Evolutionary conservation across 192 early-diverging fungal species (phyloP).

Genomic region (Dissophora ornata): DNA sequence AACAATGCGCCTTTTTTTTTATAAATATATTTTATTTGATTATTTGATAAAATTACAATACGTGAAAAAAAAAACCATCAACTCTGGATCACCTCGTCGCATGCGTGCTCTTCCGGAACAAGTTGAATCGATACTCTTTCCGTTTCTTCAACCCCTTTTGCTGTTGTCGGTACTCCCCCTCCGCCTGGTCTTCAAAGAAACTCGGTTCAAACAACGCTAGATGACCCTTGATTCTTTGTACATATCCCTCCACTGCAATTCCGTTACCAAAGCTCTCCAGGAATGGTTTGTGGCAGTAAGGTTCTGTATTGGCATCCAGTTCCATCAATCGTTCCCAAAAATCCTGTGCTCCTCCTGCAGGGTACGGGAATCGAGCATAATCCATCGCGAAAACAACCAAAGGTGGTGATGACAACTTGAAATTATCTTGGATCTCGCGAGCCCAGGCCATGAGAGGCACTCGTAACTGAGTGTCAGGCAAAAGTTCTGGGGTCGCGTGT

Average conservation of each 20-base stretch:
- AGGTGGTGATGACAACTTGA: slow-evolving; percentile 23
- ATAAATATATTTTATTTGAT: too few relatives aligned
- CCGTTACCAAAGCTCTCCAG: slow-evolving; percentile 52
- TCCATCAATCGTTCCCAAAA: slow-evolving; percentile 53
- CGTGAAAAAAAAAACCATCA: too few relatives aligned
- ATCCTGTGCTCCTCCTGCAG: slow-evolving; percentile 44
- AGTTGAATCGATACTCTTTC: slow-evolving; percentile 23
- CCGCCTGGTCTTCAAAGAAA: slow-evolving; percentile 45
- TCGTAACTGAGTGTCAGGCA: slow-evolving; percentile 20
- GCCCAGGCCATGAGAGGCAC: slow-evolving; percentile 46
- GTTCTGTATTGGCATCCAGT: slow-evolving; percentile 51
- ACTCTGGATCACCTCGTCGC: slow-evolving; percentile 6
- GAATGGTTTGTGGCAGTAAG: slow-evolving; percentile 48
- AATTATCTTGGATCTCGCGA: slow-evolving; percentile 42
- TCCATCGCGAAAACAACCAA: slow-evolving; percentile 43
- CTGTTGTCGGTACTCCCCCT: slow-evolving; percentile 34
- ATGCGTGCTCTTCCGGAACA: slow-evolving; percentile 31
- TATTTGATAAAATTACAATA: too few relatives aligned
- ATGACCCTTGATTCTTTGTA: slow-evolving; percentile 43
- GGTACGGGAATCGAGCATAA: slow-evolving; percentile 41
- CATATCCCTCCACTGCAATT: slow-evolving; percentile 47
- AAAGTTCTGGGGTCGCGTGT: slow-evolving; percentile 45
- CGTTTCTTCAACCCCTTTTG: slow-evolving; percentile 35
- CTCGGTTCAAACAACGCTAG: slow-evolving; percentile 43
- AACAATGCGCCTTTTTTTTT: too few relatives aligned